phyloP scores from a whole-genome alignment of 2,329 filamentous ascomycete genomes.

The Zarea fungicola region DNA sequence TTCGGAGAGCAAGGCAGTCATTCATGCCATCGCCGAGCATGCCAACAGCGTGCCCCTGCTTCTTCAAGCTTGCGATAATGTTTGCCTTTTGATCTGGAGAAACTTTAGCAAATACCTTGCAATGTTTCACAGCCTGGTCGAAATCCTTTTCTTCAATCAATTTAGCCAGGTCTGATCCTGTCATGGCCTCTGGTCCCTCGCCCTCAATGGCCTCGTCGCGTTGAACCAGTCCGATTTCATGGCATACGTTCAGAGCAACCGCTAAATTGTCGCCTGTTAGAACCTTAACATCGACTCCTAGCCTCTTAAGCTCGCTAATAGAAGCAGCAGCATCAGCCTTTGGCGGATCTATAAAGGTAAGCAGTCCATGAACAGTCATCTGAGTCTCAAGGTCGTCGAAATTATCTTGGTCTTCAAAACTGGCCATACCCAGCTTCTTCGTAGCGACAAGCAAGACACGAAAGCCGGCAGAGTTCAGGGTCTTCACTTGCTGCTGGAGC shows the following conservation, averaged over 20 bases:
- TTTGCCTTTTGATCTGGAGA: conserved; percentile 23
- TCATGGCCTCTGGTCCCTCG: conserved; percentile 22
- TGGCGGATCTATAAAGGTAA: conserved; percentile 25
- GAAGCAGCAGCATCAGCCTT: conserved; percentile 25
- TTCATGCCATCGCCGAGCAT: conserved; percentile 29
- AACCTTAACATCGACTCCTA: conserved; percentile 24
- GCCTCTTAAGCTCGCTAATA: conserved; percentile 18
- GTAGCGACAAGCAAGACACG: conserved; percentile 22
- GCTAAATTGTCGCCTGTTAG: conserved; percentile 24
- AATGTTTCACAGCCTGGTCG: conserved; percentile 19
- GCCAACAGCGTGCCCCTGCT: conserved; percentile 22
- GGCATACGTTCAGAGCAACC: conserved; percentile 25
- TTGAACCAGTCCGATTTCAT: conserved; percentile 18
- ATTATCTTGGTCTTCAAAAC: conserved; percentile 17
- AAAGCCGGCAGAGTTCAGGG: conserved; percentile 19
- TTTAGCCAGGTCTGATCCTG: conserved; percentile 20
- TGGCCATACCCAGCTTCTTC: conserved; percentile 15
- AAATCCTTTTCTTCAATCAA: conserved; percentile 18
- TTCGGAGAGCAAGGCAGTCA: conserved; percentile 24
- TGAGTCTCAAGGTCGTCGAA: conserved; percentile 19
- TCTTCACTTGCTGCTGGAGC: conserved; percentile 15
- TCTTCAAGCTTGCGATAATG: conserved; percentile 21
- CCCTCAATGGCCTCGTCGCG: conserved; percentile 14
- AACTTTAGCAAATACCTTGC: conserved; percentile 26
- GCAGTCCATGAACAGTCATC: conserved; percentile 23